Evolutionary conservation across 2,329 filamentous ascomycete genomes (phyloP), one percentile per base, ranked within the genome.

Genomic region (Phyllachora maydis): DNA sequence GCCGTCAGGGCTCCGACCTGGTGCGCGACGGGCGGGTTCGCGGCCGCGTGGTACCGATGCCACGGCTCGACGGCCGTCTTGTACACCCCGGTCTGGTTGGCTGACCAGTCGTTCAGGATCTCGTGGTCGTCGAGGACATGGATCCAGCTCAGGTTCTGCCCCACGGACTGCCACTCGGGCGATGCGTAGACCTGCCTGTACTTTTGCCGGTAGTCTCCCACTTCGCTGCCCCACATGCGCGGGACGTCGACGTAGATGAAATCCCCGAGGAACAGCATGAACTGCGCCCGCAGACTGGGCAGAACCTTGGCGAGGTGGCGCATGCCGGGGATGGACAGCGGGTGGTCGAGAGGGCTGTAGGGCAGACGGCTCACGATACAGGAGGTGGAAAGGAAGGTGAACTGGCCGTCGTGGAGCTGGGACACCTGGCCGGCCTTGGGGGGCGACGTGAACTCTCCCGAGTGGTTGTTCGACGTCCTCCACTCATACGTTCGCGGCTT

Each of bases 121-220:
- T 98, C 88, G 39, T 98, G 88, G 42, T 98, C 88, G 40, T 98
- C 88, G 5, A 93, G 64, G 3, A 91, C 83, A 40, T 98, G 88
- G 21, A 95, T 79, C 88, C 88, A 98, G 36, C 83, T 90, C n/a
- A 95, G 54, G 26, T 81, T 71, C 34, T 74, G 59, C 1, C 68
- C 68, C 8, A 77, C 69, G 1, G 67, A 53, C 1, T 65, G 56
- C 88, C 88, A 98, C 33, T 92, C 85, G 0, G 85, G 85, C 3
- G 83, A 92, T 0, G 79, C 75, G 40, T 98, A 98, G n/a, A 93
- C 72, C 36, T 90, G 81, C 11, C 85, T 72, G 41, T 98, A 98
- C 41, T 93, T 82, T 40, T 79, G 68, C 23, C 83, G 67, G 44
- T 93, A 98, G 37, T 82, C 69, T 25, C 78, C 69, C 2, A 59